Evolutionary conservation across 176 grass and related monocot species (phyloP).

Genomic region (Phoenix dactylifera): DNA sequence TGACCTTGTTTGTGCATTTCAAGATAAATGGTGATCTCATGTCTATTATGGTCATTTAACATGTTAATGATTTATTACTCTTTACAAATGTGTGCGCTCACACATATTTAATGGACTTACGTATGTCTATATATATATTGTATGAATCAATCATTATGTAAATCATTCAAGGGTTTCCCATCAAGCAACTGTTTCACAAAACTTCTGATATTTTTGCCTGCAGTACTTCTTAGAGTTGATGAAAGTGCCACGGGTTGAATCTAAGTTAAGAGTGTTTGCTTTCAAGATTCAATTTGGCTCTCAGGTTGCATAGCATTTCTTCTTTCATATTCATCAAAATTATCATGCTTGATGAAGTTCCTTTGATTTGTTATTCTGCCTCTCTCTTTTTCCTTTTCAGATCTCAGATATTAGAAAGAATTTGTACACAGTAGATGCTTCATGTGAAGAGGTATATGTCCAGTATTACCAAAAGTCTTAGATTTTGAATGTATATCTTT

Average conservation of each 20-base stretch:
- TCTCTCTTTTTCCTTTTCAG: conserved; percentile 43
- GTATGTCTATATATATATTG: too few species aligned
- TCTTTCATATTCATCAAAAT: too few species aligned
- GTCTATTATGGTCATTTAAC: too few species aligned
- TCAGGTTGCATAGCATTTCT: conserved; percentile 42
- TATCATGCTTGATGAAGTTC: conserved; percentile 1
- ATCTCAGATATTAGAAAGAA: conserved; percentile 76
- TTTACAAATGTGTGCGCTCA: too few species aligned
- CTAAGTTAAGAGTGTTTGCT: conserved; percentile 77
- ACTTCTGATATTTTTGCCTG: conserved; percentile 14
- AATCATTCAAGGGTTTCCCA: too few species aligned
- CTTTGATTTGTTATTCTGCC: conserved; percentile 24
- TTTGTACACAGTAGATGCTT: conserved; percentile 54
- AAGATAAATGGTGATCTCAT: too few species aligned
- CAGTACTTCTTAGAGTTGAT: conserved; percentile 97
- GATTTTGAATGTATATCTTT: conserved; percentile 15
- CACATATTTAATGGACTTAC: too few species aligned
- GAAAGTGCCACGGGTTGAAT: conserved; percentile 96
- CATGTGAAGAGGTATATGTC: conserved; percentile 88
- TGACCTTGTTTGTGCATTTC: too few species aligned
- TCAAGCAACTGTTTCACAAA: too few species aligned
- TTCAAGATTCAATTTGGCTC: conserved; percentile 92
- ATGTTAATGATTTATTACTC: too few species aligned
- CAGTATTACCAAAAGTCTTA: conserved; percentile 6
- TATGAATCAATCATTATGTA: too few species aligned